Evolutionary conservation across 75 land plant genomes (phyloP).

Genomic region (Cupressus sempervirens): DNA sequence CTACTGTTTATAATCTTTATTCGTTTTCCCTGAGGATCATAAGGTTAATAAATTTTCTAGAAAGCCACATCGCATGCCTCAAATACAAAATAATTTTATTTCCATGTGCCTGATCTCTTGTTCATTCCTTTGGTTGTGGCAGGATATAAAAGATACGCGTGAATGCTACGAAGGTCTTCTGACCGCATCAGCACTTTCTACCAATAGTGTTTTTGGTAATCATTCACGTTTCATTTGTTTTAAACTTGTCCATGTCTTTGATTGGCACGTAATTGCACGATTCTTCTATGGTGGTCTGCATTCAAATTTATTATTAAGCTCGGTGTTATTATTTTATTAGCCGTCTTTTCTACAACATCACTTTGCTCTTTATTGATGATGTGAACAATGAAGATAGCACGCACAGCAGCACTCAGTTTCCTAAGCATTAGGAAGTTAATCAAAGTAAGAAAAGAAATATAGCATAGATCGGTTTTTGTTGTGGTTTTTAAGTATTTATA

Average conservation of each 20-base stretch:
- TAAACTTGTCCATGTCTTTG: neutral
- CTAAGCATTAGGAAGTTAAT: neutral
- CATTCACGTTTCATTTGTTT: neutral
- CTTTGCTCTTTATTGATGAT: neutral
- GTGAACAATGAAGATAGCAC: neutral
- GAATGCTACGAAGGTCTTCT: constrained; percentile 64
- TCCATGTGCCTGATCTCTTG: neutral
- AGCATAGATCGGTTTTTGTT: neutral
- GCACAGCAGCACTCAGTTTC: neutral
- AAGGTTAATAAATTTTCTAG: neutral
- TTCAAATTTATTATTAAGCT: neutral
- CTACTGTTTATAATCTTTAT: neutral
- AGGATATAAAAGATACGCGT: constrained; percentile 64
- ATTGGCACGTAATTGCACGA: neutral
- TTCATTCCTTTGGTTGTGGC: constrained; percentile 5
- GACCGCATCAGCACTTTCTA: constrained; percentile 56
- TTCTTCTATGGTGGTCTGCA: neutral
- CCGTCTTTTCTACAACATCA: neutral
- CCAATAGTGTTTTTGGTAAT: constrained; percentile 65
- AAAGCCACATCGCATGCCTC: neutral
- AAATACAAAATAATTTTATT: neutral
- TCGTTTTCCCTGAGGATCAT: neutral
- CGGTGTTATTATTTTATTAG: neutral
- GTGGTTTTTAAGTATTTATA: neutral
- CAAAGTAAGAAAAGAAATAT: neutral